Conservation (phyloP, 306 rosid species). For the Abrus precatorius region DNA sequence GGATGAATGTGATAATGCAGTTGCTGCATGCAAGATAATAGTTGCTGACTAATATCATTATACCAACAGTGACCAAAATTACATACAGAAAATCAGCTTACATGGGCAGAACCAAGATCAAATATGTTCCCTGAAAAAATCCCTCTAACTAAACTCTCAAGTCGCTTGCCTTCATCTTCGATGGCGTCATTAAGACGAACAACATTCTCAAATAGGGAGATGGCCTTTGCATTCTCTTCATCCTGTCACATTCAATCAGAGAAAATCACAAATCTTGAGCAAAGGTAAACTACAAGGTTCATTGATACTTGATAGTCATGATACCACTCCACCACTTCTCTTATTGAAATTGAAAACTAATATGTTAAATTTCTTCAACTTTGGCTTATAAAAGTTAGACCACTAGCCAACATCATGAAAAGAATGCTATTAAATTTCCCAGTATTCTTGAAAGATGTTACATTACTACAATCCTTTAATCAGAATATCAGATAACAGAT, state of each 20-base stretch:
- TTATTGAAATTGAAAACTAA: slow-evolving; percentile 29
- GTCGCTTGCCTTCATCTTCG: slow-evolving; percentile 86
- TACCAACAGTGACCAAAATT: slow-evolving; percentile 13
- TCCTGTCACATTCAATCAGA: slow-evolving; percentile 62
- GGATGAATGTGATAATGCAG: background rate
- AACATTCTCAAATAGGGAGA: slow-evolving; percentile 76
- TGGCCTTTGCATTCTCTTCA: slow-evolving; percentile 96
- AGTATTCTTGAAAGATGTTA: slow-evolving; percentile 23
- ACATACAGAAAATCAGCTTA: slow-evolving; percentile 48
- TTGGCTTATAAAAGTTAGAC: slow-evolving; percentile 25
- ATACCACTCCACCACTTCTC: background rate
- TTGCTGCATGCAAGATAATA: background rate
- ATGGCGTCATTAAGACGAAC: slow-evolving; percentile 79
- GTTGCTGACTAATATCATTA: background rate
- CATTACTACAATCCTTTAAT: slow-evolving; percentile 11
- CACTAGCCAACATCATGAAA: slow-evolving; percentile 24
- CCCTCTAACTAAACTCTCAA: slow-evolving; percentile 82
- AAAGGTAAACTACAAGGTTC: slow-evolving; percentile 20
- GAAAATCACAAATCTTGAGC: slow-evolving; percentile 36
- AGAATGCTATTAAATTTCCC: slow-evolving; percentile 6
- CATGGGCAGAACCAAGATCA: slow-evolving; percentile 97
- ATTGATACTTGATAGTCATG: slow-evolving; percentile 1
- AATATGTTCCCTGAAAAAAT: slow-evolving; percentile 94
- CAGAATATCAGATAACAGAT: background rate
- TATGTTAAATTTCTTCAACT: slow-evolving; percentile 25